Conservation (phyloP, 345 rosid species). For the Eucalyptus polyanthemos region DNA sequence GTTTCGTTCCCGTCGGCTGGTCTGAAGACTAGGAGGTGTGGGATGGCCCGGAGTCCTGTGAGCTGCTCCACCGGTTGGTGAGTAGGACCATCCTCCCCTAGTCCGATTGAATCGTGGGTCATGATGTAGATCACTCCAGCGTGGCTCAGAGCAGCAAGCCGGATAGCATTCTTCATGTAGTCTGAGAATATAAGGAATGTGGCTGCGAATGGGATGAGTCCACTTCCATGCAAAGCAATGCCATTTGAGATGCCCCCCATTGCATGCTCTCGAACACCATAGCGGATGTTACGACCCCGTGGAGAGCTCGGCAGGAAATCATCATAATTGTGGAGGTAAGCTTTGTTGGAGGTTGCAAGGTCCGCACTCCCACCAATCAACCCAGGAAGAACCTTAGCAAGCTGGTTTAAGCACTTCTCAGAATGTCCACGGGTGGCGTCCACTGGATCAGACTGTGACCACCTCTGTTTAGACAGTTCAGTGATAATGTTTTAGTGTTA, state of each 20-base stretch:
- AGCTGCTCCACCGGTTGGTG: slow-evolving; percentile 31
- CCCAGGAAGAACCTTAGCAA: slow-evolving; percentile 18
- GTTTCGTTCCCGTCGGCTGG: slow-evolving; percentile 30
- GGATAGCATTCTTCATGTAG: slow-evolving; percentile 18
- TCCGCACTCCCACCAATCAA: slow-evolving; percentile 28
- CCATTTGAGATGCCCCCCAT: slow-evolving; percentile 31
- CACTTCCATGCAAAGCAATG: slow-evolving; percentile 12
- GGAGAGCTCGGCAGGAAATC: slow-evolving; percentile 7
- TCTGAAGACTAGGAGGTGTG: slow-evolving; percentile 11
- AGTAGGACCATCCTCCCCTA: slow-evolving; percentile 31
- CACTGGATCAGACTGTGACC: slow-evolving; percentile 1
- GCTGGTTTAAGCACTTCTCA: slow-evolving; percentile 13
- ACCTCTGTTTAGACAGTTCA: background rate
- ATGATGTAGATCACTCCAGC: slow-evolving; percentile 20
- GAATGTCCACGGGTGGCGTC: slow-evolving; percentile 20
- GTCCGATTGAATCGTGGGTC: slow-evolving; percentile 29
- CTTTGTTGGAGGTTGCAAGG: slow-evolving; percentile 20
- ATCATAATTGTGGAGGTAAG: background rate
- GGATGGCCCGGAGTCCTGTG: slow-evolving; percentile 18
- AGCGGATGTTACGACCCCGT: slow-evolving; percentile 10
- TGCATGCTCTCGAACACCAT: slow-evolving; percentile 21
- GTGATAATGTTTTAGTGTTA: background rate
- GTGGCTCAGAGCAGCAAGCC: slow-evolving; percentile 19
- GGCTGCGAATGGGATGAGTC: slow-evolving; percentile 15
- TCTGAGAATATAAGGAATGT: slow-evolving; percentile 21